Percentiles rank a stretch among this genome's conserved stretches.
Evolutionary conservation across 2,329 filamentous ascomycete species (phyloP).

Genomic region (Cercospora sp.): DNA sequence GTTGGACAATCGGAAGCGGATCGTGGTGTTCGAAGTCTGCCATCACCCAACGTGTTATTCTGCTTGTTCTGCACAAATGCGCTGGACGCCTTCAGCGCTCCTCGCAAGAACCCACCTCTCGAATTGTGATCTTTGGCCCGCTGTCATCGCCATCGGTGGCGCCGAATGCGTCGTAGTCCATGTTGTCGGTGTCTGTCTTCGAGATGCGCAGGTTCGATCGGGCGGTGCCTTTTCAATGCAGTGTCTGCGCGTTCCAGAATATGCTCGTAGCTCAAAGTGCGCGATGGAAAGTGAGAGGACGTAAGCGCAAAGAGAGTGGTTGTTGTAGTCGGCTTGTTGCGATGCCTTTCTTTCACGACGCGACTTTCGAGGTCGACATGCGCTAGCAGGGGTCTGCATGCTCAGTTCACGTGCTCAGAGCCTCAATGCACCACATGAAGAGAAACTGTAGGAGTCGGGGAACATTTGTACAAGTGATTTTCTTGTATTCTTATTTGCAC

Average conservation of each 20-base stretch:
- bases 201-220: background rate
- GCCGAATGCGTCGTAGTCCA: slow-evolving; percentile 28
- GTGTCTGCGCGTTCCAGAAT: background rate
- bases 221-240: background rate
- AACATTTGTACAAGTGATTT: no score
- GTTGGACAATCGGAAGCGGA: slow-evolving; percentile 88
- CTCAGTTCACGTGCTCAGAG: background rate
- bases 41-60: slow-evolving; percentile 7
- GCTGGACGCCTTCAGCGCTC: background rate
- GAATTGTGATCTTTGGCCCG: slow-evolving; percentile 45
- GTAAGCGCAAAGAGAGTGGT: background rate
- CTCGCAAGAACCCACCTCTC: slow-evolving; percentile 41
- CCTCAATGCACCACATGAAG: background rate
- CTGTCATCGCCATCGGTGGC: slow-evolving; percentile 27
- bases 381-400: background rate
- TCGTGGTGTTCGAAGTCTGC: slow-evolving; percentile 70
- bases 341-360: slow-evolving; percentile 1
- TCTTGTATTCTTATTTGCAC: background rate
- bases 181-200: slow-evolving; percentile 6
- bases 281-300: background rate
- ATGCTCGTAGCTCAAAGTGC: background rate
- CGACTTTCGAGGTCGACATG: slow-evolving; percentile 3
- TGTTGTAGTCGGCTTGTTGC: background rate
- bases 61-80: slow-evolving; percentile 6
- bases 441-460: no score